Percentiles rank a stretch among this genome's conserved stretches.
Conservation (phyloP, 805 yeast genomes). For the Starmerella lactis-condensi region DNA sequence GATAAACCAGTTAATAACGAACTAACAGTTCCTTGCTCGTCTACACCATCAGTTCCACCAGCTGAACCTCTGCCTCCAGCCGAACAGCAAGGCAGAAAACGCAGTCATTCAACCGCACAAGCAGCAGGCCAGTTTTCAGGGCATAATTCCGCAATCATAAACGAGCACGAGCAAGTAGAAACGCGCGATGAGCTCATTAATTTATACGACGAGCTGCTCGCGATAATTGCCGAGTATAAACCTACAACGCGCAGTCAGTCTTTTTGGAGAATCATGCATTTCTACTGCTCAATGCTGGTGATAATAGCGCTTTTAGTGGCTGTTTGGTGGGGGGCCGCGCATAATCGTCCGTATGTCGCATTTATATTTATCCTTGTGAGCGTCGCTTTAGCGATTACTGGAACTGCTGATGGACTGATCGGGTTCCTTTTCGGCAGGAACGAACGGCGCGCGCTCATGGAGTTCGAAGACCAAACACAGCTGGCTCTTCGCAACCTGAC, state of each 20-base stretch:
- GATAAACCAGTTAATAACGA: too few relatives aligned
- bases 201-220: constrained; percentile 34
- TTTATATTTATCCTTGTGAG: constrained; percentile 46
- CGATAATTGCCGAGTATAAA: constrained; percentile 30
- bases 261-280: constrained; percentile 47
- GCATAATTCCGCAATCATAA: not conserved
- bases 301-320: constrained; percentile 37
- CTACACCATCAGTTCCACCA: too few relatives aligned
- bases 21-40: too few relatives aligned
- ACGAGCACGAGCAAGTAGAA: not conserved
- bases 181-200: constrained; percentile 5
- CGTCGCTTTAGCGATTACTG: constrained; percentile 41
- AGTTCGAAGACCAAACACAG: constrained; percentile 51
- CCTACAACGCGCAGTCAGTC: constrained; percentile 42
- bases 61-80: too few relatives aligned
- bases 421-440: constrained; percentile 61
- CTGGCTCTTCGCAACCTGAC: constrained; percentile 15
- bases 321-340: constrained; percentile 38
- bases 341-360: constrained; percentile 40
- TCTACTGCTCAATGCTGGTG: constrained; percentile 34
- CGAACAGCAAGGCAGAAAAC: too few relatives aligned
- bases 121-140: too few relatives aligned
- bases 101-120: too few relatives aligned
- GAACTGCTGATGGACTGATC: constrained; percentile 56
- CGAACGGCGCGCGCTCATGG: constrained; percentile 62